phyloP scores from a whole-genome alignment of 305 asterid species.

The Nicotiana rustica region DNA sequence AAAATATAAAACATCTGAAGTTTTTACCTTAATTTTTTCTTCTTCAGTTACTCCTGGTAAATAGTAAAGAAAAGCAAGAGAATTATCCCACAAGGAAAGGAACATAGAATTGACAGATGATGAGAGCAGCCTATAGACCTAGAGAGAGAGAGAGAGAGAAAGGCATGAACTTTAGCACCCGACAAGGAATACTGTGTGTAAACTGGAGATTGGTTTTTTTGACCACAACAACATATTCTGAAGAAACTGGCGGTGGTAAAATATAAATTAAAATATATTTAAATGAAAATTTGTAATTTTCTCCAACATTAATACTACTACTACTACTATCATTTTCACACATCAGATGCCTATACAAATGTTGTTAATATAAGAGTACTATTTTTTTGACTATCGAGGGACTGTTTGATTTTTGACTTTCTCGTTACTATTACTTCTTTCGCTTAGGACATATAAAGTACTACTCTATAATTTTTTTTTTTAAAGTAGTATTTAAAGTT shows the following conservation, averaged over 20 bases:
- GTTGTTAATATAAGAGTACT: neutral
- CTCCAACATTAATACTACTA: neutral
- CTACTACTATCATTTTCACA: slow-evolving; percentile 28
- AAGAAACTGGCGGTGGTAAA: slow-evolving; percentile 30
- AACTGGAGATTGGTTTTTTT: slow-evolving; percentile 63
- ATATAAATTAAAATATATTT: neutral
- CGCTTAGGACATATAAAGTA: too few relatives aligned
- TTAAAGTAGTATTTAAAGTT: too few relatives aligned
- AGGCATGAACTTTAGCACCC: slow-evolving; percentile 53
- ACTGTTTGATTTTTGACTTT: slow-evolving; percentile 22
- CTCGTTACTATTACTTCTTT: too few relatives aligned
- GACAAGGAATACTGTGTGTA: slow-evolving; percentile 65
- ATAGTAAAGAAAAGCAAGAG: neutral
- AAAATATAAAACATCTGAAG: too few relatives aligned
- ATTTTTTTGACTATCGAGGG: slow-evolving; percentile 40
- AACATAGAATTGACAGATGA: slow-evolving; percentile 53
- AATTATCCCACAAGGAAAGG: slow-evolving; percentile 36
- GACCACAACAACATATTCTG: slow-evolving; percentile 47
- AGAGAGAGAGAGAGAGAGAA: slow-evolving; percentile 46
- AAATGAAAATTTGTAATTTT: neutral
- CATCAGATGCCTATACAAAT: neutral
- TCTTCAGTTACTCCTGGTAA: slow-evolving; percentile 20
- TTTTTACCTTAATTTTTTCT: too few relatives aligned
- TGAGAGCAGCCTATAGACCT: slow-evolving; percentile 49
- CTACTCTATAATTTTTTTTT: neutral